Percentiles rank a stretch among this genome's conserved stretches.
These are phyloP conservation scores for Emmonsiellopsis sp. DNA, from an alignment of 2,329 filamentous ascomycete species.

Conservation along the genomic window DNA sequence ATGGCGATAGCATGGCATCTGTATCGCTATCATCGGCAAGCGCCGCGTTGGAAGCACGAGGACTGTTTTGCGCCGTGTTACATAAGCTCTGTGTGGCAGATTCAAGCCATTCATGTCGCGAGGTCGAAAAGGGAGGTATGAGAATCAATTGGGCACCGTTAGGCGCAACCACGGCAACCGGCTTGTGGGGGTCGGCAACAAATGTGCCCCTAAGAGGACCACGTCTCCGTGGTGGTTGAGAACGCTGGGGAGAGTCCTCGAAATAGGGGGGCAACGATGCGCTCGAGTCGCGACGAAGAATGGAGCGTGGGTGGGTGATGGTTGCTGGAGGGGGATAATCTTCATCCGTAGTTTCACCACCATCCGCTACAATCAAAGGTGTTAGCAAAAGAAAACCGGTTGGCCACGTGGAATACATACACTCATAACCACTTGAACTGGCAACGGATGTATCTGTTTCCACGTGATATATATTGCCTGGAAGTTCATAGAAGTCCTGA, in stretches of 20 bases:
- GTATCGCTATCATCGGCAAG: slow-evolving; percentile 37
- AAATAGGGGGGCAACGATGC: slow-evolving; percentile 36
- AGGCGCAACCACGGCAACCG: slow-evolving; percentile 39
- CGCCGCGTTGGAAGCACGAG: slow-evolving; percentile 30
- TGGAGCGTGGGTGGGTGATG: slow-evolving; percentile 39
- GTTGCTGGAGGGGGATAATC: slow-evolving; percentile 42
- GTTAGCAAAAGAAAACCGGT: slow-evolving; percentile 8
- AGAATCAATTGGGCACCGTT: slow-evolving; percentile 41
- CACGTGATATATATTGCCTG: slow-evolving; percentile 34
- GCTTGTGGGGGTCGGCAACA: slow-evolving; percentile 39
- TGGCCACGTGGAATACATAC: slow-evolving; percentile 35
- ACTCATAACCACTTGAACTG: slow-evolving; percentile 48
- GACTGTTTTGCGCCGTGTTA: slow-evolving; percentile 36
- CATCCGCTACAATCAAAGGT: slow-evolving; percentile 38
- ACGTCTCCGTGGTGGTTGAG: slow-evolving; percentile 28
- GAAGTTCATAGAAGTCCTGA: slow-evolving; percentile 28
- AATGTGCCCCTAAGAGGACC: slow-evolving; percentile 41
- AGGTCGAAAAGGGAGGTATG: slow-evolving; percentile 38
- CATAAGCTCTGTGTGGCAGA: slow-evolving; percentile 33
- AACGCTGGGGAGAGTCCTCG: slow-evolving; percentile 25
- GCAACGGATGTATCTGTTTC: slow-evolving; percentile 38
- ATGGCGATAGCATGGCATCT: slow-evolving; percentile 32
- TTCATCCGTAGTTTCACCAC: slow-evolving; percentile 54
- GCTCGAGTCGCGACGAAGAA: slow-evolving; percentile 42
- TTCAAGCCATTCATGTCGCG: slow-evolving; percentile 38